phyloP scores from a whole-genome alignment of 1,284 basidiomycete genomes.

The Apiotrichum veenhuisii region DNA sequence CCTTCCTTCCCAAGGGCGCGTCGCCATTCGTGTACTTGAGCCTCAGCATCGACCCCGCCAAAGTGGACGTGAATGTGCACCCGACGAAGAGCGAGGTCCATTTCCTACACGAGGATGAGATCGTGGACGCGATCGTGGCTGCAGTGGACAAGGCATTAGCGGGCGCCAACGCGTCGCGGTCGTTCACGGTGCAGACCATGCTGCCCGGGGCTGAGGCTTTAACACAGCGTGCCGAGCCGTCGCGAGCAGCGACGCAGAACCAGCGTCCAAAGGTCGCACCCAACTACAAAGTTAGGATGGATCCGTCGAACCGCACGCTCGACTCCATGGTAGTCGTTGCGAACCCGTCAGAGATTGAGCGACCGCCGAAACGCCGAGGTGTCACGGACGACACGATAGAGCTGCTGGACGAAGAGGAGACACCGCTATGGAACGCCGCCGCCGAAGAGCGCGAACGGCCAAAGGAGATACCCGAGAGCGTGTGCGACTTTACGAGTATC shows the following conservation, averaged over 20 bases:
- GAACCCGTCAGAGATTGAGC: constrained; percentile 36
- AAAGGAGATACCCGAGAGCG: constrained; percentile 69
- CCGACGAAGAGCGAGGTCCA: constrained; percentile 97
- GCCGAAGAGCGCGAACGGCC: constrained; percentile 36
- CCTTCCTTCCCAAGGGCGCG: constrained; percentile 84
- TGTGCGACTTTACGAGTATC: constrained; percentile 78
- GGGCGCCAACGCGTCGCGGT: constrained; percentile 61
- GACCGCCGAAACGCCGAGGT: constrained; percentile 31
- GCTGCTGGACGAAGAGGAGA: constrained; percentile 22
- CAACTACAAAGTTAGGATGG: constrained; percentile 90
- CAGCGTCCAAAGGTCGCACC: constrained; percentile 53
- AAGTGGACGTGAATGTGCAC: constrained; percentile 96
- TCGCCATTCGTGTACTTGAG: constrained; percentile 91
- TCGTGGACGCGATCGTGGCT: constrained; percentile 76
- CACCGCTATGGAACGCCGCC: constrained; percentile 18
- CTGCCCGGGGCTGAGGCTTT: constrained; percentile 40
- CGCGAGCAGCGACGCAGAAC: background rate
- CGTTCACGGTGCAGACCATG: constrained; percentile 71
- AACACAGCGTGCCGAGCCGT: background rate
- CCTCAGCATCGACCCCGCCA: constrained; percentile 75
- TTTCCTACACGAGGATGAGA: constrained; percentile 87
- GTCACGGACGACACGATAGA: background rate
- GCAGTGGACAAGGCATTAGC: constrained; percentile 65
- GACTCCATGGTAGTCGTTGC: constrained; percentile 76
- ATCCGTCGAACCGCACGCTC: constrained; percentile 78